Conservation (phyloP, 1,284 basidiomycete species). For the Ustilago crameri region DNA sequence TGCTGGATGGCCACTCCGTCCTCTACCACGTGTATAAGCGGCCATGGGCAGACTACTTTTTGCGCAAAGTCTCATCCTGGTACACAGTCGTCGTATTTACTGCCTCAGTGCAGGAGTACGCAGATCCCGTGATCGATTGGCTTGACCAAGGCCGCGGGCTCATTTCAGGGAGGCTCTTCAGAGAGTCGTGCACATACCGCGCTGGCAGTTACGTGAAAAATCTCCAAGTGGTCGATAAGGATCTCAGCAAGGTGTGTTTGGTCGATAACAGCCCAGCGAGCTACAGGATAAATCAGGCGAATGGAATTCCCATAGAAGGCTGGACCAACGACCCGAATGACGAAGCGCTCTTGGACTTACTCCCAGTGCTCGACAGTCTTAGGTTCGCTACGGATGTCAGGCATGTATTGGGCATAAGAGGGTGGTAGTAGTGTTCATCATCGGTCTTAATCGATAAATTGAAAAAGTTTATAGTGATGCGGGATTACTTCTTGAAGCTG, state of each 20-base stretch:
- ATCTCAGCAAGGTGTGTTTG: constrained; percentile 89
- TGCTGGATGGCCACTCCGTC: constrained; percentile 86
- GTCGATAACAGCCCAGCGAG: constrained; percentile 96
- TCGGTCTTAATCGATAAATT: too few species aligned
- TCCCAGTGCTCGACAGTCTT: constrained; percentile 93
- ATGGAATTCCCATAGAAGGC: constrained; percentile 98
- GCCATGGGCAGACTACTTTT: constrained; percentile 80
- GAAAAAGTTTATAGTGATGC: too few species aligned
- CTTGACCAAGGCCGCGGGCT: constrained; percentile 89
- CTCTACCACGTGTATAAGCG: constrained; percentile 99
- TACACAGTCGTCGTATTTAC: constrained; percentile 99
- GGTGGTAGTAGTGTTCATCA: too few species aligned
- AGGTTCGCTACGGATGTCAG: constrained; percentile 96
- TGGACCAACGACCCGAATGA: constrained; percentile 98
- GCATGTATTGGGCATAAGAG: constrained; percentile 82
- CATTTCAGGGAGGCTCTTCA: constrained; percentile 85
- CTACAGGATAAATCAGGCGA: constrained; percentile 92
- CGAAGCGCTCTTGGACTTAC: constrained; percentile 91
- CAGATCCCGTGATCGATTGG: constrained; percentile 99
- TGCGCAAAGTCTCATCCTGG: constrained; percentile 83
- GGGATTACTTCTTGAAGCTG: constrained; percentile 49
- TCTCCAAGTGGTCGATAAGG: constrained; percentile 84
- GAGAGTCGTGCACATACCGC: constrained; percentile 92
- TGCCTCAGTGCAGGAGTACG: constrained; percentile 98
- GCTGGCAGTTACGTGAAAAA: constrained; percentile 97